Evolutionary conservation across 441 rosid genomes (phyloP), one percentile per base, ranked within the genome.

Genomic region (Theobroma grandiflorum): DNA sequence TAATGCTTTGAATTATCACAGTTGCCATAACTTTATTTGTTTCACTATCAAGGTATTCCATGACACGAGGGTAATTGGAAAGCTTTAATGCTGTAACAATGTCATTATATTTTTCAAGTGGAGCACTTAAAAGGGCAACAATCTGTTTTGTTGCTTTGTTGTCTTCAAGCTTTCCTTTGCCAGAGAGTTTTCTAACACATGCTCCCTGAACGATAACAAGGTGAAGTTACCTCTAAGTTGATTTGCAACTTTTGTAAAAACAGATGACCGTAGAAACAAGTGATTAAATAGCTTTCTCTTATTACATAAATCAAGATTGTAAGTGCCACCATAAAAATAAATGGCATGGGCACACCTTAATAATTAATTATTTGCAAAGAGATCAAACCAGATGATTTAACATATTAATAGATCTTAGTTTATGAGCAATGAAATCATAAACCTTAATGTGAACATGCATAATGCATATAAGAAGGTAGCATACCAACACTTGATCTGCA

Each of bases 401-500:
- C 3, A 8, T 12, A 59, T 67, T 15, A 16, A 45, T 22, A 7
- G 8, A 10, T 61, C 55, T 37, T 43, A 37, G 40, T 70, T 75
- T 63, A 61, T 53, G 31, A 35, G 66, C 69, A 57, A 50, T 50
- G 37, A 72, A 49, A 78, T 45, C 64, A 59, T 43, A 43, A 31
- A 37, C 71, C 49, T 74, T 38, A 18, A 67, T 45, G 53, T 58
- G 16, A 62, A 7, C 40, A 55, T 15, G 52, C 57, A 74, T 68
- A 75, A 81, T 69, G 59, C 72, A 55, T 73, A 59, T 74, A 77
- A 52, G 75, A 76, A 76, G 81, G 74, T 50, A 42, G 70, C 80
- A 85, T 95, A 95, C 99, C 99, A 96, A 83, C 62, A 96, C 99
- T 95, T 97, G 98, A 86, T 97, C 99, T 12, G 98, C 99, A 86